A percentile compares a stretch with the other conserved stretches of the same genome.
phyloP scores from a whole-genome alignment of 2,329 filamentous ascomycete genomes.

The Claviceps humidiphila region DNA sequence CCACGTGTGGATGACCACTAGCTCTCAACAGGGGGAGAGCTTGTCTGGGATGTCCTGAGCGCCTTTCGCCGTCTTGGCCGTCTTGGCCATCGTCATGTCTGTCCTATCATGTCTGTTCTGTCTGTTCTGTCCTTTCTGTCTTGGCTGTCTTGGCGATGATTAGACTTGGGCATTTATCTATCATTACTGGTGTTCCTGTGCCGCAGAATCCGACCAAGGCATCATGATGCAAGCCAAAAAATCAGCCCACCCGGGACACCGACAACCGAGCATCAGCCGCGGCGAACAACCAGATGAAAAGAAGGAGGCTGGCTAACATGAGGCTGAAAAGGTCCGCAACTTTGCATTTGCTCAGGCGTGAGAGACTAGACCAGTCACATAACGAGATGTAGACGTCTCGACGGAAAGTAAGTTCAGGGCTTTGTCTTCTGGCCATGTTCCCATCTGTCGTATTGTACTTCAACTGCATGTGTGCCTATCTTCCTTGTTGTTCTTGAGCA shows the following conservation, averaged over 20 bases:
- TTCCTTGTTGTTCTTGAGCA: too few relatives aligned
- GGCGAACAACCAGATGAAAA: neutral
- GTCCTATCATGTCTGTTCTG: too few relatives aligned
- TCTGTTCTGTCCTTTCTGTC: too few relatives aligned
- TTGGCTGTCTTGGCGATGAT: neutral
- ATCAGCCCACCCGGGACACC: neutral
- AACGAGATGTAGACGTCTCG: too few relatives aligned
- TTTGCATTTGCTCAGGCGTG: neutral
- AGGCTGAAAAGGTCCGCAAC: neutral
- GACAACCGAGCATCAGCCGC: neutral
- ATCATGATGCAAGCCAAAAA: neutral
- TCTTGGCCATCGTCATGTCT: too few relatives aligned
- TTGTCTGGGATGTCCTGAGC: too few relatives aligned
- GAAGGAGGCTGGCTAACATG: neutral
- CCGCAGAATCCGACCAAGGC: neutral
- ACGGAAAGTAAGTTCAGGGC: too few relatives aligned
- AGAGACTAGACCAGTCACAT: too few relatives aligned
- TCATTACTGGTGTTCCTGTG: neutral
- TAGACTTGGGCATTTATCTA: neutral
- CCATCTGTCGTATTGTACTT: too few relatives aligned
- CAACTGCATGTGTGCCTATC: too few relatives aligned
- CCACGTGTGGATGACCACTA: slow-evolving; percentile 9
- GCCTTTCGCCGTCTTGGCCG: too few relatives aligned
- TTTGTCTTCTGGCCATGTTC: too few relatives aligned
- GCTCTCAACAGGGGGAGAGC: neutral